A percentile compares a stretch with the other conserved stretches of the same genome.
Conservation (phyloP, 2,329 filamentous ascomycete species). For the Fusarium decemcellulare region DNA sequence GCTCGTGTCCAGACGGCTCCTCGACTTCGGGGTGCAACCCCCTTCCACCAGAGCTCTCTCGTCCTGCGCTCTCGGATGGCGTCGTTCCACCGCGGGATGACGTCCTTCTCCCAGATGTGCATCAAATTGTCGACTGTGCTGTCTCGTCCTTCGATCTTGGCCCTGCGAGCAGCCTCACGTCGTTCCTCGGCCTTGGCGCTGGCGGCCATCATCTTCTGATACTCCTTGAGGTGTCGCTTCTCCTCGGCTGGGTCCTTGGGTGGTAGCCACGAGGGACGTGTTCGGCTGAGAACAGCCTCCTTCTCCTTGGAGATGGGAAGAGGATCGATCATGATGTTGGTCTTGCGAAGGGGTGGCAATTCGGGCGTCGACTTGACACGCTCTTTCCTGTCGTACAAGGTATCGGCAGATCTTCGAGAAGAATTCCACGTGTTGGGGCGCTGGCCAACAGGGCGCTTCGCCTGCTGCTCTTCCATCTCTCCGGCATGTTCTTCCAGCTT, state of each 20-base stretch:
- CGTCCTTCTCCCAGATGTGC: constrained; percentile 81
- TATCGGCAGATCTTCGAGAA: constrained; percentile 50
- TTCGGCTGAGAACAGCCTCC: constrained; percentile 85
- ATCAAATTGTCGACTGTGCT: constrained; percentile 68
- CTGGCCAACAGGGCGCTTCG: constrained; percentile 47
- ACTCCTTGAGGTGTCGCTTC: constrained; percentile 87
- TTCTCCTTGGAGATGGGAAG: constrained; percentile 89
- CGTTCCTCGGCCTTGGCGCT: constrained; percentile 73
- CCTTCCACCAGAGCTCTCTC: constrained; percentile 86
- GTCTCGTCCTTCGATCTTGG: constrained; percentile 68
- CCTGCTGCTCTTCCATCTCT: constrained; percentile 63
- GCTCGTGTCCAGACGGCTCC: constrained; percentile 79
- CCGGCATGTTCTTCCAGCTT: constrained; percentile 85
- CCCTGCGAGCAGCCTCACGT: constrained; percentile 67
- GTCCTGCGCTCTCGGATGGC: constrained; percentile 79
- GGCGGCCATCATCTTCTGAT: constrained; percentile 84
- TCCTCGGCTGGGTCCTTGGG: constrained; percentile 94
- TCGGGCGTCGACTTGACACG: constrained; percentile 77
- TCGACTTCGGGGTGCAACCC: constrained; percentile 79
- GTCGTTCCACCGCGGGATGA: constrained; percentile 81
- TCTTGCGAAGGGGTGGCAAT: constrained; percentile 77
- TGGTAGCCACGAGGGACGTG: constrained; percentile 86
- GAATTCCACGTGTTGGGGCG: constrained; percentile 60
- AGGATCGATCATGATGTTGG: constrained; percentile 87
- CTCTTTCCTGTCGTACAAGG: constrained; percentile 60